These are phyloP conservation scores for Boletus sensibilis DNA, from an alignment of 768 basidiomycete species.

Conservation along the genomic window DNA sequence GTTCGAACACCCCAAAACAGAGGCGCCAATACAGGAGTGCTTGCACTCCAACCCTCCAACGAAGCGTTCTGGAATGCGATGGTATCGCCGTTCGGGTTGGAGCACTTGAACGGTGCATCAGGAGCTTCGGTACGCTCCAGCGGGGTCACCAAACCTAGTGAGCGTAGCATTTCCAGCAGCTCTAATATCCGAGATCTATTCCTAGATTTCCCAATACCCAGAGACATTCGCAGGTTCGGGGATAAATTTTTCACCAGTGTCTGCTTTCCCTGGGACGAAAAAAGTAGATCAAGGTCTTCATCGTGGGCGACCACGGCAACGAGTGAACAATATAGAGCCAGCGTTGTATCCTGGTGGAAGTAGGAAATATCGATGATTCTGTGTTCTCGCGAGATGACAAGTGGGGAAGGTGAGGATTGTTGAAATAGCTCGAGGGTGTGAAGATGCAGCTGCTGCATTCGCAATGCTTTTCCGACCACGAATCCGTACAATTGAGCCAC, in stretches of 20 bases:
- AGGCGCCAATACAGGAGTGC: constrained; percentile 49
- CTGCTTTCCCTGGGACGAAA: constrained; percentile 45
- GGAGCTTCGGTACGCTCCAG: constrained; percentile 45
- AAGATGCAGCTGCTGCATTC: constrained; percentile 65
- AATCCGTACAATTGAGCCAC: constrained; percentile 76
- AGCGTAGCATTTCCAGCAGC: constrained; percentile 55
- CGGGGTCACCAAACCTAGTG: constrained; percentile 60
- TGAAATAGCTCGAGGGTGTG: constrained; percentile 51
- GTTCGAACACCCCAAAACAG: constrained; percentile 63
- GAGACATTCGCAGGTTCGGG: constrained; percentile 42
- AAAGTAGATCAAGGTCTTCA: constrained; percentile 57
- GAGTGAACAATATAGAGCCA: constrained; percentile 63
- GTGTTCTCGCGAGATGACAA: constrained; percentile 51
- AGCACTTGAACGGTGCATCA: constrained; percentile 47
- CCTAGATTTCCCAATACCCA: constrained; percentile 60
- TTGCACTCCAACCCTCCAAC: constrained; percentile 44
- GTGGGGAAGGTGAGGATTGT: constrained; percentile 33
- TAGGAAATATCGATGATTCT: constrained; percentile 60
- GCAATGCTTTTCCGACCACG: constrained; percentile 61
- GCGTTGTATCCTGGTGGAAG: constrained; percentile 62
- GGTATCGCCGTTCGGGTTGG: constrained; percentile 43
- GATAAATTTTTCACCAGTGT: constrained; percentile 57
- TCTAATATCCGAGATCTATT: constrained; percentile 62
- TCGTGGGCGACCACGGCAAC: constrained; percentile 56
- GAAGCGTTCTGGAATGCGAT: constrained; percentile 45